These are phyloP conservation scores for Xylaria sp. DNA, from an alignment of 2,329 filamentous ascomycete genomes.

Conservation along the genomic window DNA sequence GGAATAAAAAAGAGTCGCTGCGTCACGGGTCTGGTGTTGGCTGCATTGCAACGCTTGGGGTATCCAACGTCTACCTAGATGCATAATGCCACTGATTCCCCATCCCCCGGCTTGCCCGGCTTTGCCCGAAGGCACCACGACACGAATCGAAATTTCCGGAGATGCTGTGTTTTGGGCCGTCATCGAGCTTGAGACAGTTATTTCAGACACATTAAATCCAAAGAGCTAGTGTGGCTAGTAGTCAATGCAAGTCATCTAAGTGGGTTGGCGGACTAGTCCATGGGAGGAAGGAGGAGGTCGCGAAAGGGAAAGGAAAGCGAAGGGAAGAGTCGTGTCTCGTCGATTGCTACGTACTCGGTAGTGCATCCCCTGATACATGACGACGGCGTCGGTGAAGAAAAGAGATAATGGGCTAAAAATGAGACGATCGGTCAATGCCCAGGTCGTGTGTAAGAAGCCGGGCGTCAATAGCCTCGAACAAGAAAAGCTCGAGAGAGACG, in stretches of 20 bases:
- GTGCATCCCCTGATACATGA: not conserved
- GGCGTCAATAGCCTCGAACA: conserved; percentile 16
- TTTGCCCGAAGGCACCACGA: conserved; percentile 23
- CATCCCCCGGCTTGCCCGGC: conserved; percentile 13
- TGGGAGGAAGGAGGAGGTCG: not conserved
- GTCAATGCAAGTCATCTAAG: not conserved
- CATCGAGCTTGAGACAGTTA: not conserved
- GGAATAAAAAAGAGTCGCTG: not conserved
- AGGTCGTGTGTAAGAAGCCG: conserved; percentile 8
- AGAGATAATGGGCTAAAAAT: not conserved
- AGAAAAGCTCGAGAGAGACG: not conserved
- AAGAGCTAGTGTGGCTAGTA: not conserved
- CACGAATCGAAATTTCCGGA: not conserved
- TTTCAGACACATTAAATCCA: not conserved
- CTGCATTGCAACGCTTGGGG: conserved; percentile 23
- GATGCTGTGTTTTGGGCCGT: not conserved
- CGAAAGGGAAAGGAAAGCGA: not conserved
- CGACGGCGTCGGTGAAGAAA: conserved; percentile 19
- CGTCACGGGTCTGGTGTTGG: conserved; percentile 20
- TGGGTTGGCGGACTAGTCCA: not conserved
- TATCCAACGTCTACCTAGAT: conserved; percentile 12
- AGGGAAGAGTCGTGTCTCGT: not conserved
- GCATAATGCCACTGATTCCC: conserved; percentile 5
- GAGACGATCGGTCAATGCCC: not conserved
- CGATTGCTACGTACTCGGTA: not conserved